These are phyloP conservation scores for Dactylellina drechsleri DNA, from an alignment of 2,329 filamentous ascomycete genomes.

Conservation along the genomic window DNA sequence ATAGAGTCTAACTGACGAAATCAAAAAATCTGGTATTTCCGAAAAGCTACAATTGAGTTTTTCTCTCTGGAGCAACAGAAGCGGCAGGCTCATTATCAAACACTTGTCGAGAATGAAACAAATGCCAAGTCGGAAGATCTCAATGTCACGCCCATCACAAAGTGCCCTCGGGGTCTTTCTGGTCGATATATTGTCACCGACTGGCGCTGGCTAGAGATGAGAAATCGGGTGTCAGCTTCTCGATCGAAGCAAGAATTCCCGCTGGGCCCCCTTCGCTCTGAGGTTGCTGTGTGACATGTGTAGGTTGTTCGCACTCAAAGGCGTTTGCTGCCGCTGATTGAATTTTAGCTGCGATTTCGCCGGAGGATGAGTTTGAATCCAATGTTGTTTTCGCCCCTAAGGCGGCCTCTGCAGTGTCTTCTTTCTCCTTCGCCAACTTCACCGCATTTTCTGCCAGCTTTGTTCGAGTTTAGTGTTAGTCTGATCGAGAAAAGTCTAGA, in stretches of 20 bases:
- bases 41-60: no score
- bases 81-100: no score
- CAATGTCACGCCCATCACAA: no score
- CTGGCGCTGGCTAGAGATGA: slow-evolving; percentile 1
- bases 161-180: no score
- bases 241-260: slow-evolving; percentile 21
- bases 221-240: slow-evolving; percentile 21
- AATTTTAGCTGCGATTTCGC: slow-evolving; percentile 10
- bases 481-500: no score
- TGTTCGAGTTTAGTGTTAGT: neutral
- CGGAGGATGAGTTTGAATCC: neutral
- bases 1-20: no score
- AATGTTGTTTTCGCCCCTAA: no score
- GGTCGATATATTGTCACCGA: neutral
- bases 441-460: slow-evolving; percentile 12
- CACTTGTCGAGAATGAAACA: no score
- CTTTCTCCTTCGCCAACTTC: slow-evolving; percentile 9
- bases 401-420: neutral
- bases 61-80: no score
- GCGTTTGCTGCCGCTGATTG: slow-evolving; percentile 4
- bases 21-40: no score
- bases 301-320: neutral
- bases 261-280: neutral
- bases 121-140: no score
- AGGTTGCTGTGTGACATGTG: neutral